Evolutionary conservation across 352 stramenopile species (phyloP), one percentile per base, ranked within the genome.

Genomic region (Blastocystis sp.): DNA sequence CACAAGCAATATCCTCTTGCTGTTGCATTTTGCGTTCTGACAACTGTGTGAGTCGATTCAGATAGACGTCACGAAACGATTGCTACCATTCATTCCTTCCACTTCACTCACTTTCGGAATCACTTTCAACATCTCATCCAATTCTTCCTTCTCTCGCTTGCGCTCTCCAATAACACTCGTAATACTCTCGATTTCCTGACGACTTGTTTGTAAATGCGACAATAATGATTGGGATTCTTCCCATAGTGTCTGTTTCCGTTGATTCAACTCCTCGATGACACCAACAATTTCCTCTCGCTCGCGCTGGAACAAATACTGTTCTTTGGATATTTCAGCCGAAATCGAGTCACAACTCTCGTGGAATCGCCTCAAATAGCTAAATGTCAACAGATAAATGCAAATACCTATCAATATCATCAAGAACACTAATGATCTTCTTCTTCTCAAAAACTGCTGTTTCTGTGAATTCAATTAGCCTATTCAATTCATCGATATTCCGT

Each of bases 161-260:
- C 24, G 37, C 16, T 83, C 71, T 32, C 71, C 52, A 42, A 83
- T 43, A 27, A 83, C 46, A 16, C 51, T 49, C 2, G 71, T 83
- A 32, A 83, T 83, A 35, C 27, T 39, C 43, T 83, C 71, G 51
- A 83, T 83, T 46, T 83, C 71, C 12, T 59, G 71, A 32, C 54
- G 71, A 43, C 52, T 83, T 24, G 63, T 54, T 24, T 83, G 43
- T 9, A 83, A 37, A 24, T 83, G 56, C 2, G 14, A 29, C 0
- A 83, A 14, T 9, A 83, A 27, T 11, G 27, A 21, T 32, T 83
- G 71, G 0, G 71, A 83, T 46, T 83, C 29, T 6, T 83, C 71
- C 71, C 71, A 83, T 16, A 83, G 35, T 6, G 46, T 4, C 27
- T 83, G 71, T 37, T 83, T 83, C 24, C 66, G 42, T 7, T 51